Evolutionary conservation across 371 early-diverging fungal species (phyloP).

Genomic region (Entomophthora muscae): DNA sequence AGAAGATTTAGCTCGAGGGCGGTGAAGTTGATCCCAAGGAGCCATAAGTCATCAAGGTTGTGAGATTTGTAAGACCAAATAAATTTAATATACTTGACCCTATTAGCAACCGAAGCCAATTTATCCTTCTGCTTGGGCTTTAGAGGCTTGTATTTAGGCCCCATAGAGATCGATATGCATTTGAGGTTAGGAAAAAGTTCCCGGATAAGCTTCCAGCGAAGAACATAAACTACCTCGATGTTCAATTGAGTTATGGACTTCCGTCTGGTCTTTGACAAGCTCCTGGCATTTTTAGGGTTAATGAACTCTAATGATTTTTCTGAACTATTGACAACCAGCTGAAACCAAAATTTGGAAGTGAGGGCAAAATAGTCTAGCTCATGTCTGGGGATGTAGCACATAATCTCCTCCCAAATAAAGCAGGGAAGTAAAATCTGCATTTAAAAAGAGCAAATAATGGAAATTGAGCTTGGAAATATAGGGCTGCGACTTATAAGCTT

Average conservation of each 20-base stretch:
- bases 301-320: background rate
- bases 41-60: background rate
- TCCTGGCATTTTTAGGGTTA: background rate
- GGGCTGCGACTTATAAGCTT: no score
- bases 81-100: background rate
- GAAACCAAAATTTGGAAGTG: background rate
- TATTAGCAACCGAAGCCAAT: background rate
- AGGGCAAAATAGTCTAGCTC: background rate
- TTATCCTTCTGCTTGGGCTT: background rate
- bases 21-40: background rate
- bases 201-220: background rate
- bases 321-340: background rate
- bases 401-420: background rate
- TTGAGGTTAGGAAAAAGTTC: background rate
- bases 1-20: background rate
- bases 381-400: background rate
- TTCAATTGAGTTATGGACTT: background rate
- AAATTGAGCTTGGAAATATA: no score
- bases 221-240: background rate
- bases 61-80: background rate
- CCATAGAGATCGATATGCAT: background rate
- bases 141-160: background rate
- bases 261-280: background rate
- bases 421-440: background rate
- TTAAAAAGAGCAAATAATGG: no score